These are phyloP conservation scores for Pythium biforme DNA, from an alignment of 352 stramenopile species.

Conservation along the genomic window DNA sequence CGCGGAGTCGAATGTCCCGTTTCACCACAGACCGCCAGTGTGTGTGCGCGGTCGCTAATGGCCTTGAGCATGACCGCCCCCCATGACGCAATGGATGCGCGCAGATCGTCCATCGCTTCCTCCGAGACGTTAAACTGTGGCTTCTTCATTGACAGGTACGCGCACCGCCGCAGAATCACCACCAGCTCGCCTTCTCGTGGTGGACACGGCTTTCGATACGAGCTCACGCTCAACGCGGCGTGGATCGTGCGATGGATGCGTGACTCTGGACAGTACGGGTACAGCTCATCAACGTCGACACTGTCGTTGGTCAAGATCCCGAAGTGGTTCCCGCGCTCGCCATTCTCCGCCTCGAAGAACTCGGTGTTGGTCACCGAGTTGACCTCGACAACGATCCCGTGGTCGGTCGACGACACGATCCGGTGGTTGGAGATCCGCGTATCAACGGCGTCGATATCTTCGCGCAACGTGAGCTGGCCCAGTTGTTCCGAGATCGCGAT, in stretches of 20 bases:
- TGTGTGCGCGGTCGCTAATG: not conserved
- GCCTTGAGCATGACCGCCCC: constrained; percentile 7
- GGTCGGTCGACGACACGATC: constrained; percentile 34
- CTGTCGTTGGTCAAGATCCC: constrained; percentile 33
- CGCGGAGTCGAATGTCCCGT: too few species aligned
- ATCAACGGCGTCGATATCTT: constrained; percentile 44
- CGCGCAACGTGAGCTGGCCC: constrained; percentile 44
- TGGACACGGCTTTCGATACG: not conserved
- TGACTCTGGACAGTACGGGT: constrained; percentile 36
- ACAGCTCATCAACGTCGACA: constrained; percentile 49
- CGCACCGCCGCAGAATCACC: constrained; percentile 6
- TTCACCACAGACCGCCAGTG: not conserved
- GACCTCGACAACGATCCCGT: constrained; percentile 19
- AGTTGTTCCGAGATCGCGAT: constrained; percentile 54
- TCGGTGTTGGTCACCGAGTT: constrained; percentile 28
- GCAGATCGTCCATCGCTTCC: constrained; percentile 3
- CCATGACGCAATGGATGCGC: not conserved
- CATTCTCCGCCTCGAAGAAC: constrained; percentile 30
- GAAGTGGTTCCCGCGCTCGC: constrained; percentile 15
- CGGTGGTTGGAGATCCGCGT: constrained; percentile 41
- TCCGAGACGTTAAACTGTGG: constrained; percentile 5
- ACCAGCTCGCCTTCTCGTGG: constrained; percentile 1
- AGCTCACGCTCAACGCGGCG: constrained; percentile 22
- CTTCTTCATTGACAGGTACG: constrained; percentile 7
- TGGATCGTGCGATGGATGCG: constrained; percentile 28